A percentile compares a stretch with the other conserved stretches of the same genome.
phyloP scores from a whole-genome alignment of 73 alveolate species.

The Effrenium voratum region DNA sequence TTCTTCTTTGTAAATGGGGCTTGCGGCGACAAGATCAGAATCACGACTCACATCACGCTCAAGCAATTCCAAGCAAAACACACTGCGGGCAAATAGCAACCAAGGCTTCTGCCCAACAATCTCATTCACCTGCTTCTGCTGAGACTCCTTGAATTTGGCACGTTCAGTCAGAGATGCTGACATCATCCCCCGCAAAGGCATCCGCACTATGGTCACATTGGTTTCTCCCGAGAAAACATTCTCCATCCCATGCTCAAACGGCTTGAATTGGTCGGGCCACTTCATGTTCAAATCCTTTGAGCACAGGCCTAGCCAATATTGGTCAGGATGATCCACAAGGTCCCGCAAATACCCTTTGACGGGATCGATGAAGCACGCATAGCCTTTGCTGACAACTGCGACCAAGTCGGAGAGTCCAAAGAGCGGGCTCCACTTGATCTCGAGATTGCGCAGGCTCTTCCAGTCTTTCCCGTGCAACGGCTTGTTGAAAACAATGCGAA shows the following conservation, averaged over 20 bases:
- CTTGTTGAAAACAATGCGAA: constrained; percentile 13
- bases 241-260: constrained; percentile 7
- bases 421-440: constrained; percentile 35
- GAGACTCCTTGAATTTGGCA: no score
- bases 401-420: constrained; percentile 27
- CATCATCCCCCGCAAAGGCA: neutral
- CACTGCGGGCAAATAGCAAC: no score
- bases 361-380: constrained; percentile 10
- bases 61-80: no score
- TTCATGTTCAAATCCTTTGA: constrained; percentile 22
- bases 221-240: constrained; percentile 16
- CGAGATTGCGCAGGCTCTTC: constrained; percentile 22
- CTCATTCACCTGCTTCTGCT: no score
- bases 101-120: no score
- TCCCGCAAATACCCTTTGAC: constrained; percentile 2
- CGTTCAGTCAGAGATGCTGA: no score
- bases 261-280: constrained; percentile 41
- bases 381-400: constrained; percentile 14
- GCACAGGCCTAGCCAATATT: constrained; percentile 12
- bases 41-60: no score
- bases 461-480: constrained; percentile 7
- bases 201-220: constrained; percentile 6
- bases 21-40: no score
- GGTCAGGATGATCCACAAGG: neutral
- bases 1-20: neutral